Percentiles rank a stretch among this genome's conserved stretches.
Evolutionary conservation across 73 alveolate genomes (phyloP).

Genomic region (Tetrahymena borealis): DNA sequence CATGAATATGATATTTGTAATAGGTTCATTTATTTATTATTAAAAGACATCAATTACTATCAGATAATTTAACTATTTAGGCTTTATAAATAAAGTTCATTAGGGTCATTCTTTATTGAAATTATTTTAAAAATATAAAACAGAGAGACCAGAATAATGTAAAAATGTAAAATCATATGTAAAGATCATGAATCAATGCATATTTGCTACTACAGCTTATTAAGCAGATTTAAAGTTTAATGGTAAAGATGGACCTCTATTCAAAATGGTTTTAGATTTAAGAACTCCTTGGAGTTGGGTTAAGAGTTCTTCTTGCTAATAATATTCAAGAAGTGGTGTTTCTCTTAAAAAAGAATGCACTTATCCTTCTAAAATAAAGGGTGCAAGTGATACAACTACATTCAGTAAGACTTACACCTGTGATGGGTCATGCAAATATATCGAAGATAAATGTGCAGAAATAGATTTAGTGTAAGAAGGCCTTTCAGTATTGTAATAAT

Average conservation of each 20-base stretch:
- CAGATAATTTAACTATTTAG: no score
- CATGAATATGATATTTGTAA: background rate
- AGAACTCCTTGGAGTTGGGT: background rate
- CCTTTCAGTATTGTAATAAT: background rate
- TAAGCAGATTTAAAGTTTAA: background rate
- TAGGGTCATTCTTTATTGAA: background rate
- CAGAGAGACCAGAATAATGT: background rate
- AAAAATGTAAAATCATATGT: background rate
- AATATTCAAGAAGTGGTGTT: background rate
- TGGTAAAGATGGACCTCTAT: background rate
- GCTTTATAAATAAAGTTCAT: no score
- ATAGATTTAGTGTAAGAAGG: background rate
- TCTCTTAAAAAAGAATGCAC: background rate
- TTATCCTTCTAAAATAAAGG: background rate
- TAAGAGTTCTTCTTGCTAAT: background rate
- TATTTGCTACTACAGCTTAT: background rate
- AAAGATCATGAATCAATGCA: background rate
- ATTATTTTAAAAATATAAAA: background rate
- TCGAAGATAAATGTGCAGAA: background rate
- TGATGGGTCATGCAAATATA: background rate
- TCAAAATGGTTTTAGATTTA: background rate
- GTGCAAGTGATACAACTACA: background rate
- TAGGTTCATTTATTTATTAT: background rate
- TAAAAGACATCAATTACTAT: no score
- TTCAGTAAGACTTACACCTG: background rate